phyloP scores from a whole-genome alignment of 176 grass and related monocot species.

The barley (Hordeum vulgare) region MorexV3_pseudomolecules_assembly NC_058519.1:553473733-553474232 shows the following conservation, averaged over 20 bases:
- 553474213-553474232: conserved; percentile 75
- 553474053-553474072: conserved; percentile 4
- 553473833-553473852: conserved; percentile 32
- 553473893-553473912: conserved; percentile 70
- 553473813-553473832: conserved; percentile 42
- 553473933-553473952: conserved; percentile 69
- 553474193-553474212: conserved; percentile 86
- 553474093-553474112: conserved; percentile 18
- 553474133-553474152: conserved; percentile 61
- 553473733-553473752: too few species aligned
- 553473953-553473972: conserved; percentile 82
- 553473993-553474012: conserved; percentile 80
- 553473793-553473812: conserved; percentile 17
- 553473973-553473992: conserved; percentile 51
- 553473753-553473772: too few species aligned
- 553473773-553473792: background rate
- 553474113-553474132: conserved; percentile 69
- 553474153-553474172: conserved; percentile 40
- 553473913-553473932: conserved; percentile 43
- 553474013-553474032: conserved; percentile 51
- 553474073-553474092: background rate
- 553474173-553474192: conserved; percentile 59
- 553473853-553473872: conserved; percentile 35
- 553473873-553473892: conserved; percentile 62
- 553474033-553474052: background rate